These are phyloP conservation scores for Leishmania amazonensis DNA, from an alignment of 208 protist genomes.

Conservation along the genomic window DNA sequence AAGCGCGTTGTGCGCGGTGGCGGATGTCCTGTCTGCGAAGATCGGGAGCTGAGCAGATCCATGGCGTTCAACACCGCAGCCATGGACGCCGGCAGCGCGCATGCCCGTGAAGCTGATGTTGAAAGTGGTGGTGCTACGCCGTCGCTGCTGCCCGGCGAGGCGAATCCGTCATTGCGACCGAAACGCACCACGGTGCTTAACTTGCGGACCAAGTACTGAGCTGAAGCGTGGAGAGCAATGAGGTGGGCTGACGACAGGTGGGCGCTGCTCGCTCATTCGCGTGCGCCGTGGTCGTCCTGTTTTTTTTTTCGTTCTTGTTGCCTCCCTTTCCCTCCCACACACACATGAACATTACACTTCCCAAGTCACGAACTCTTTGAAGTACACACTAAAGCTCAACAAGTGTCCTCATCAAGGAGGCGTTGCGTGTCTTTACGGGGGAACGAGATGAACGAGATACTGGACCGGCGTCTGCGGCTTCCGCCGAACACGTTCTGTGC, in stretches of 20 bases:
- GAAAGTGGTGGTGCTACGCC: background rate
- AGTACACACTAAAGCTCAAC: background rate
- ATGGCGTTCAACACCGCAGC: conserved; percentile 2
- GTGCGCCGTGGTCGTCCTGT: background rate
- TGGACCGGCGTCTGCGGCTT: background rate
- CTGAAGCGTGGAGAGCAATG: background rate
- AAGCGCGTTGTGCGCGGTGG: conserved; percentile 88
- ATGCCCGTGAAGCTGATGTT: background rate
- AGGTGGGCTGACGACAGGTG: background rate
- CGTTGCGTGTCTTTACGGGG: background rate
- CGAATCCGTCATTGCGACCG: conserved; percentile 54
- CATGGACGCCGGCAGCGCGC: background rate
- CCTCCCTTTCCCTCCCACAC: background rate
- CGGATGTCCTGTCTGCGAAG: conserved; percentile 66
- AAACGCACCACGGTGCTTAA: conserved; percentile 82
- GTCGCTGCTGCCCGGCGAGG: conserved; percentile 58
- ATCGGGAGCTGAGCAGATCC: conserved; percentile 3
- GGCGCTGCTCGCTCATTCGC: background rate
- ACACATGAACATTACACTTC: background rate
- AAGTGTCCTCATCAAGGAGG: background rate
- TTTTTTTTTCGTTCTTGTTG: background rate
- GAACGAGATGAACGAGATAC: background rate
- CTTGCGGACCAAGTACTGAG: conserved; percentile 85
- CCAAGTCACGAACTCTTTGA: background rate
- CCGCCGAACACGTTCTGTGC: background rate